Evolutionary conservation across 805 yeast species (phyloP).

Genomic region (Pichia exigua): DNA sequence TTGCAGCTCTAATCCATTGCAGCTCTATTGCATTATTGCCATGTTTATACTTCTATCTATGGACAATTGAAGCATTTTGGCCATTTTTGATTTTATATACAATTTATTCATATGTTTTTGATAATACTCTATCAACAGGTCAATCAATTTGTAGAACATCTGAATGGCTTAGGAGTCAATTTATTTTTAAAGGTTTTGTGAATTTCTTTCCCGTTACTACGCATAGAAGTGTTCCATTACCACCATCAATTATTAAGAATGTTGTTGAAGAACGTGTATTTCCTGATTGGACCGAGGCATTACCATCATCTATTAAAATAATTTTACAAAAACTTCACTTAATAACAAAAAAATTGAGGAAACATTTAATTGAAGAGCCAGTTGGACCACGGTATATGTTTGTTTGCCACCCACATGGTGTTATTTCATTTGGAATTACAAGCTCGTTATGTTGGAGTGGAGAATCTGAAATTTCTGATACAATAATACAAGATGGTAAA

Average conservation of each 20-base stretch:
- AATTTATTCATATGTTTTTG: conserved; percentile 45
- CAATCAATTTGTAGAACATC: conserved; percentile 51
- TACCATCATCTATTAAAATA: conserved; percentile 1
- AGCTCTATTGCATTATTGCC: conserved; percentile 56
- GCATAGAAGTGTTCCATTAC: conserved; percentile 58
- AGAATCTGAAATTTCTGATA: background rate
- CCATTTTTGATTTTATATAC: conserved; percentile 56
- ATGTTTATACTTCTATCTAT: conserved; percentile 45
- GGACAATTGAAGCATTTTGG: conserved; percentile 52
- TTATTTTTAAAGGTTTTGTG: conserved; percentile 65
- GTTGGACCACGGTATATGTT: conserved; percentile 76
- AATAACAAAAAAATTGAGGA: conserved; percentile 1
- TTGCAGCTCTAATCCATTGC: conserved; percentile 66
- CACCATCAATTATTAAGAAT: conserved; percentile 55
- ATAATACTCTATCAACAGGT: conserved; percentile 72
- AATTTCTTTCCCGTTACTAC: conserved; percentile 73
- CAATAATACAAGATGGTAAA: conserved; percentile 23
- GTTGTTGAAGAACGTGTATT: background rate
- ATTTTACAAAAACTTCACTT: conserved; percentile 1
- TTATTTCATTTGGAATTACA: conserved; percentile 84
- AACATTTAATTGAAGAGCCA: conserved; percentile 23
- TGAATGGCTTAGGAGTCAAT: conserved; percentile 44
- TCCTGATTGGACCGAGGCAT: conserved; percentile 1
- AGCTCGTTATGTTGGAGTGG: conserved; percentile 39
- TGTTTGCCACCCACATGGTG: conserved; percentile 96